Conservation (phyloP, 495 filamentous ascomycete genomes). For the Aspergillus indologenus region DNA sequence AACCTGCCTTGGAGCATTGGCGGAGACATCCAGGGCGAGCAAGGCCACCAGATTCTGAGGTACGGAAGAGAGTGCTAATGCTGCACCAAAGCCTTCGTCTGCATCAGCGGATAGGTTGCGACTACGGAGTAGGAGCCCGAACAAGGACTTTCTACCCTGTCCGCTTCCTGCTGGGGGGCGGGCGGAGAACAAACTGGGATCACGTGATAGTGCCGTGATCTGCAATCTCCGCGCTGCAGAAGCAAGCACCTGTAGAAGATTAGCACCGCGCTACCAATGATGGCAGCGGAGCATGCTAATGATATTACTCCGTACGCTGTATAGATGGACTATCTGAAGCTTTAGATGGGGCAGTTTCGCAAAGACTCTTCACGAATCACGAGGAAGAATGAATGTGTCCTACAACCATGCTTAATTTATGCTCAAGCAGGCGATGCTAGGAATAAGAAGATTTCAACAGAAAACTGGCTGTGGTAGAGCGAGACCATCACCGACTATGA, state of each 20-base stretch:
- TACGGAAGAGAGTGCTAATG: conserved; percentile 21
- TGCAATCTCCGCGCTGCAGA: neutral
- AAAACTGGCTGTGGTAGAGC: too few species aligned
- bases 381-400: too few species aligned
- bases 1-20: conserved; percentile 41
- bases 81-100: conserved; percentile 17
- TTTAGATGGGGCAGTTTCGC: too few species aligned
- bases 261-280: neutral
- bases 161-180: neutral
- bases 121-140: neutral
- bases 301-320: too few species aligned
- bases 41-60: conserved; percentile 27
- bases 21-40: conserved; percentile 39
- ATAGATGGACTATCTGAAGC: too few species aligned
- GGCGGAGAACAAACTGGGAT: neutral
- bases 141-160: neutral
- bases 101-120: conserved; percentile 14
- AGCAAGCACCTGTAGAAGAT: neutral
- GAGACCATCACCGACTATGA: too few species aligned
- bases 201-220: conserved; percentile 11
- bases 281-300: neutral
- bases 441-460: too few species aligned
- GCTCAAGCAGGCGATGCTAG: too few species aligned
- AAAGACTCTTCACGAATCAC: too few species aligned
- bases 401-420: too few species aligned